Conservation (phyloP, 495 filamentous ascomycete genomes). For the Penicillium odoratum region DNA sequence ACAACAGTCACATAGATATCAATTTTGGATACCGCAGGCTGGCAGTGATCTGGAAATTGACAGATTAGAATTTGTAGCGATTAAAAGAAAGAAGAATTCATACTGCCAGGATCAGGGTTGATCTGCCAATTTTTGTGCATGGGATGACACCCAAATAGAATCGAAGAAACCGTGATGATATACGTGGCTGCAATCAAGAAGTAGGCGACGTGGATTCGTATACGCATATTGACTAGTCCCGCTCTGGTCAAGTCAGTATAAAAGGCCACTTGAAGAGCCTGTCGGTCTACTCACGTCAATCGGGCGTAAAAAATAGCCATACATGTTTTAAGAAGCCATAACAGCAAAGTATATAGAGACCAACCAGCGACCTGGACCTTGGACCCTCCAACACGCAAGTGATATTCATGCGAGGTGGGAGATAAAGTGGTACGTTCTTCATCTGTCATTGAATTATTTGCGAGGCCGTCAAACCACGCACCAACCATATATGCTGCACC, state of each 20-base stretch:
- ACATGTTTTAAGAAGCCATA: slow-evolving; percentile 61
- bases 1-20: slow-evolving; percentile 50
- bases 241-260: slow-evolving; percentile 24
- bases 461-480: slow-evolving; percentile 47
- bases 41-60: slow-evolving; percentile 34
- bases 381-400: slow-evolving; percentile 52
- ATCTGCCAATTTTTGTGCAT: slow-evolving; percentile 61
- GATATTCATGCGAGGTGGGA: slow-evolving; percentile 47
- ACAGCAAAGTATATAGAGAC: slow-evolving; percentile 55
- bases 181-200: slow-evolving; percentile 52
- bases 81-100: not conserved
- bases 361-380: slow-evolving; percentile 59
- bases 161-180: slow-evolving; percentile 52
- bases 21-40: slow-evolving; percentile 49
- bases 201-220: slow-evolving; percentile 55
- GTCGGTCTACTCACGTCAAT: slow-evolving; percentile 49
- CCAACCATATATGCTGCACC: slow-evolving; percentile 49
- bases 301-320: slow-evolving; percentile 62
- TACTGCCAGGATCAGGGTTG: slow-evolving; percentile 56
- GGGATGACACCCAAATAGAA: slow-evolving; percentile 54
- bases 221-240: slow-evolving; percentile 47
- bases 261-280: not conserved
- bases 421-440: slow-evolving; percentile 43
- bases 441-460: slow-evolving; percentile 58
- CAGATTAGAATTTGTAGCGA: not conserved